A percentile compares a stretch with the other conserved stretches of the same genome.
phyloP scores from a whole-genome alignment of 129 eudicot species.

The Helianthus tuberosus region DNA sequence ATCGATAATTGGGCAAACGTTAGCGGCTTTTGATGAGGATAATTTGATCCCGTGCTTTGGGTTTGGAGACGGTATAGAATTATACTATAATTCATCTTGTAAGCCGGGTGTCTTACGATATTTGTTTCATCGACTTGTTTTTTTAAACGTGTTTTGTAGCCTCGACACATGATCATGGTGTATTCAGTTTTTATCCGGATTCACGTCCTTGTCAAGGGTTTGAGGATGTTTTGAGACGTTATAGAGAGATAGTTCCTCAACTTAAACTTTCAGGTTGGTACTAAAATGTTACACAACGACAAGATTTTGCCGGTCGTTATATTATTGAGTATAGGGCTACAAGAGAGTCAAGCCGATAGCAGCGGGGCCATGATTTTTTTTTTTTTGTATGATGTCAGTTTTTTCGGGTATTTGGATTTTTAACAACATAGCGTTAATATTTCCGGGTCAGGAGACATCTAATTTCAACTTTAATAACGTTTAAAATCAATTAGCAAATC shows the following conservation, averaged over 20 bases:
- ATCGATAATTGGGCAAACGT: conserved; percentile 65
- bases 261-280: conserved; percentile 61
- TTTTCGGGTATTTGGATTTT: too few species aligned
- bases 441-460: too few species aligned
- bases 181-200: conserved; percentile 64
- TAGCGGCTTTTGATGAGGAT: conserved; percentile 78
- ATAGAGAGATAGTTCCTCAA: conserved; percentile 69
- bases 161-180: conserved; percentile 69
- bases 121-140: not conserved
- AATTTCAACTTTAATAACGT: too few species aligned
- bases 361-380: too few species aligned
- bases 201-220: conserved; percentile 63
- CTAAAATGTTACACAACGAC: not conserved
- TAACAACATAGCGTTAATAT: too few species aligned
- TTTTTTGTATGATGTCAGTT: too few species aligned
- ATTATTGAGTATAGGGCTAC: not conserved
- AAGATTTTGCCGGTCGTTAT: not conserved
- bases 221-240: conserved; percentile 60
- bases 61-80: conserved; percentile 70
- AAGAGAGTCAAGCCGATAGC: too few species aligned
- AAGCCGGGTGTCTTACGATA: not conserved
- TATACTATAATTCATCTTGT: not conserved
- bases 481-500: too few species aligned
- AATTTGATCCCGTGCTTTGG: conserved; percentile 80
- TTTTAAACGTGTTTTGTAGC: conserved; percentile 42